These are phyloP conservation scores for Cyberlindnera euphorbiiphila DNA, from an alignment of 805 yeast genomes.

Conservation along the genomic window DNA sequence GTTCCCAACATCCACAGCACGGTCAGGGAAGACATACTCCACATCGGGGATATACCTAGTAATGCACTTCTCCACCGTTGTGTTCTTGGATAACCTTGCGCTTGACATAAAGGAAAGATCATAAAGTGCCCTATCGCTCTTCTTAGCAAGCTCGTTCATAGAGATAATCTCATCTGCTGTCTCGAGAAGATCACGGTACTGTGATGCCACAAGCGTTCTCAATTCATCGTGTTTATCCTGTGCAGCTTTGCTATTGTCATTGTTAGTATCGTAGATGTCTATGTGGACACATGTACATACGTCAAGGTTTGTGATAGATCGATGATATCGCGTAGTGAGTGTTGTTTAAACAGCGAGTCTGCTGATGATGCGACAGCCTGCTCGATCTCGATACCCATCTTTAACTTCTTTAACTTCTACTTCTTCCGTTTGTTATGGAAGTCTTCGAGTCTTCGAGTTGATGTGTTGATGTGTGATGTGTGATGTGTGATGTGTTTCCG, in stretches of 20 bases:
- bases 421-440: not conserved
- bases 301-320: constrained; percentile 11
- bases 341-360: constrained; percentile 5
- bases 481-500: too few relatives aligned
- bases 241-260: constrained; percentile 4
- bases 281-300: not conserved
- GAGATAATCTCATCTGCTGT: constrained; percentile 27
- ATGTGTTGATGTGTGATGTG: too few relatives aligned
- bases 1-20: constrained; percentile 3
- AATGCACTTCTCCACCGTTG: constrained; percentile 18
- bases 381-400: constrained; percentile 6
- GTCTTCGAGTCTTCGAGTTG: too few relatives aligned
- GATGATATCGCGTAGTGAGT: constrained; percentile 12
- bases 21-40: not conserved
- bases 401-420: not conserved
- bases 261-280: not conserved
- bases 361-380: constrained; percentile 3
- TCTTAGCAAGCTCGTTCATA: constrained; percentile 20
- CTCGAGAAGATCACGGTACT: constrained; percentile 25
- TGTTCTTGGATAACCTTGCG: constrained; percentile 12
- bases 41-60: constrained; percentile 2
- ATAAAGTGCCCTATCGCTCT: constrained; percentile 21
- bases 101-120: constrained; percentile 21
- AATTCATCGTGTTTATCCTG: constrained; percentile 19
- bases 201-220: constrained; percentile 23